Evolutionary conservation across 306 rosid genomes (phyloP), one percentile per base, ranked within the genome.

Genomic region (Vicia faba): DNA sequence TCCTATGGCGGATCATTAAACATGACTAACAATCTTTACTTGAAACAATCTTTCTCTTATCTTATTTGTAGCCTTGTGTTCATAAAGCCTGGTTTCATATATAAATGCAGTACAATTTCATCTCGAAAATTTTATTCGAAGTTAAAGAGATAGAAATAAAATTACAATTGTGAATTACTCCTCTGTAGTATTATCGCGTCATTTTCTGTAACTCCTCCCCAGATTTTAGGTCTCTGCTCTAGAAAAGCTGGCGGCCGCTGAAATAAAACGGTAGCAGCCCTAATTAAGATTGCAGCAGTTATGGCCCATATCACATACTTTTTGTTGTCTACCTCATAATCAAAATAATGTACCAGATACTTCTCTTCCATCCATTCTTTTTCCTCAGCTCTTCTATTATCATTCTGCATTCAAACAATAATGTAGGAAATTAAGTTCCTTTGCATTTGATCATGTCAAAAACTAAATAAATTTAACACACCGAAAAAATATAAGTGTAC

Each of bases 221-320:
- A 87, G 50, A 89, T 83, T 61, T 66, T 73, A 7, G 98, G 98
- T 16, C 75, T 85, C 46, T 2, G 64, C 75, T 92, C 96, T 18
- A 80, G 83, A 80, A 92, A 89, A n/a, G 67, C 93, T 0, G 98
- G 96, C 2, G 79, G 84, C 20, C 69, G 83, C 73, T 82, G 77
- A 66, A 78, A 82, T 69, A 87, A 39, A 14, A 86, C 8, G 4
- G 91, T 84, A 38, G 98, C 93, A 5, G 82, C 82, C 68, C 66
- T 49, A 15, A 92, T 92, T 71, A 92, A 75, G 57, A 92, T 83
- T 15, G 93, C 87, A 14, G 98, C 98, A 50, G 98, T 92, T 46
- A 89, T 9, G 68, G 93, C 98, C 98, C 98, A 92, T 29, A 92
- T 89, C 44, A 81, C 88, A 63, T 79, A 86, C 66, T 65, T 84